Conservation (phyloP, 2,329 filamentous ascomycete species). For the Alternaria ethzedia region DNA sequence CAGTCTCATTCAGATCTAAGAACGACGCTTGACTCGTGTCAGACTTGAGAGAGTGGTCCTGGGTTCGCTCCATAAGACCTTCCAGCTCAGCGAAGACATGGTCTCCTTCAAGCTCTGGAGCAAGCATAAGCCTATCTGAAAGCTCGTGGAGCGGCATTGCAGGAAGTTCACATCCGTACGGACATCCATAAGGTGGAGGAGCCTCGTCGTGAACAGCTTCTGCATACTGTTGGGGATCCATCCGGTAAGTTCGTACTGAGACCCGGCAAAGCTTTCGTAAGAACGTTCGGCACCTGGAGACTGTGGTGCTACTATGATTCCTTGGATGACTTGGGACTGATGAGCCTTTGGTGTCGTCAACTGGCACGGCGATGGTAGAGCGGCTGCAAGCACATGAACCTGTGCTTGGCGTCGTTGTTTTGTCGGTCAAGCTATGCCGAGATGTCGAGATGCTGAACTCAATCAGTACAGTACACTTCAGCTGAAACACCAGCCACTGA, state of each 20-base stretch:
- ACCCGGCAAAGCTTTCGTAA: slow-evolving; percentile 1
- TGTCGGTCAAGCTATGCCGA: background rate
- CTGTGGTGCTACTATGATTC: background rate
- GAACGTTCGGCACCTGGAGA: background rate
- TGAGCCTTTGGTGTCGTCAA: background rate
- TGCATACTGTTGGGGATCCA: background rate
- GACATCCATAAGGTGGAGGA: background rate
- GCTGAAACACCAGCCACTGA: background rate
- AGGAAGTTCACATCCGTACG: background rate
- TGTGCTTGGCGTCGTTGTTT: background rate
- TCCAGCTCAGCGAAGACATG: background rate
- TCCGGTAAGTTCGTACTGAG: background rate
- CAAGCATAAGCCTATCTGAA: background rate
- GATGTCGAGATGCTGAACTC: background rate
- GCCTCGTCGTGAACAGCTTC: background rate
- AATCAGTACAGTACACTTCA: background rate
- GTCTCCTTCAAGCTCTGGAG: background rate
- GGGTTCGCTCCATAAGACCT: background rate
- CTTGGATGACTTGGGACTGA: background rate
- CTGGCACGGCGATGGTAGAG: background rate
- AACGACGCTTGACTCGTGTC: background rate
- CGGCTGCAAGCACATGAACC: background rate
- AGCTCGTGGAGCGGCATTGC: background rate
- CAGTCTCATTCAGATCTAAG: background rate
- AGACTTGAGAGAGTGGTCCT: background rate